phyloP scores from a whole-genome alignment of 2,329 filamentous ascomycete genomes.

The Diplodia sapinea region DNA sequence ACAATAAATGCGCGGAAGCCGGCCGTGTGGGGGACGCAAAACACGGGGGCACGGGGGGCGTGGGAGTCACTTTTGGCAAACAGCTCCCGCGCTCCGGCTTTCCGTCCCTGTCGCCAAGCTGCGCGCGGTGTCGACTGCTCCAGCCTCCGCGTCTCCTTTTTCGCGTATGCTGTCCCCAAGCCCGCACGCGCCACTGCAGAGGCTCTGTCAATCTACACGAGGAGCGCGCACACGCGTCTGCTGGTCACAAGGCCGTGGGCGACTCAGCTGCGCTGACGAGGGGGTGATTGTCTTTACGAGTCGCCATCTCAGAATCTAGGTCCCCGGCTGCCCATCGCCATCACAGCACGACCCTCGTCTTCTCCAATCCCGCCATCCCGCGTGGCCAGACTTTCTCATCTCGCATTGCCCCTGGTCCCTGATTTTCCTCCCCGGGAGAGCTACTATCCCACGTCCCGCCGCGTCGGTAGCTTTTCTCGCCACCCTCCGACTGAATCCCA shows the following conservation, averaged over 20 bases:
- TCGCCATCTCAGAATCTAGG: slow-evolving; percentile 4
- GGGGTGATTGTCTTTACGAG: slow-evolving; percentile 20
- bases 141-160: slow-evolving; percentile 9
- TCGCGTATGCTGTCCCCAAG: not conserved
- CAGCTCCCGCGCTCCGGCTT: slow-evolving; percentile 16
- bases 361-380: not conserved
- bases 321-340: slow-evolving; percentile 17
- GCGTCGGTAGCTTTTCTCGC: not conserved
- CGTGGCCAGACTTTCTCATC: not conserved
- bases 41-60: not conserved
- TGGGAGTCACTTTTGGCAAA: not conserved
- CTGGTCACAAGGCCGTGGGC: slow-evolving; percentile 22
- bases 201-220: slow-evolving; percentile 19
- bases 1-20: slow-evolving; percentile 26
- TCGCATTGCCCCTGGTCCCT: slow-evolving; percentile 19
- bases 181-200: slow-evolving; percentile 16
- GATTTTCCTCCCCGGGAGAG: slow-evolving; percentile 1
- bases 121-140: slow-evolving; percentile 20
- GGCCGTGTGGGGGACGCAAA: slow-evolving; percentile 18
- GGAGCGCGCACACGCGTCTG: slow-evolving; percentile 13
- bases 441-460: slow-evolving; percentile 2
- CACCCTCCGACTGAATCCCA: not conserved
- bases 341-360: slow-evolving; percentile 6
- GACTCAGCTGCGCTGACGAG: slow-evolving; percentile 17
- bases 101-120: not conserved